Evolutionary conservation across 805 yeast species (phyloP).

Genomic region (Pichia californica): DNA sequence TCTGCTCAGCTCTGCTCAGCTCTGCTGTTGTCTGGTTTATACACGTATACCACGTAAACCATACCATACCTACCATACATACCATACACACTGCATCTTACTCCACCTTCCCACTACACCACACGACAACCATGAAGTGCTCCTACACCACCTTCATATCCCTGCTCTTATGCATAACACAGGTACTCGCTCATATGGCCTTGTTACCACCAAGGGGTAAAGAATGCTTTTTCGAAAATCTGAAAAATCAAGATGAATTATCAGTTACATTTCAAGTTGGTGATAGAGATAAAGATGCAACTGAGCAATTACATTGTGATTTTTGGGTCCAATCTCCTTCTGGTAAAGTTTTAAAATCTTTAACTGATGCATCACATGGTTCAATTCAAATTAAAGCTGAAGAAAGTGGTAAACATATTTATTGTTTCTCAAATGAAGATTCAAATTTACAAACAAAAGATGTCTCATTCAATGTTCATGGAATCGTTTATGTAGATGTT

Average conservation of each 20-base stretch:
- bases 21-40: no score
- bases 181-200: conserved; percentile 57
- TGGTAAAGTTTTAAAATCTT: conserved; percentile 44
- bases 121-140: no score
- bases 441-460: conserved; percentile 71
- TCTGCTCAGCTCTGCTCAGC: no score
- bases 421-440: conserved; percentile 89
- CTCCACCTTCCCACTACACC: no score
- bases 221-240: conserved; percentile 80
- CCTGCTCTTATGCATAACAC: conserved; percentile 7
- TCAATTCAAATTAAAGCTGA: conserved; percentile 64
- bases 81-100: no score
- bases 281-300: conserved; percentile 69
- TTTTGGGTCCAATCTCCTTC: conserved; percentile 44
- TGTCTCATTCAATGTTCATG: conserved; percentile 92
- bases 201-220: conserved; percentile 76
- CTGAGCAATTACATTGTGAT: conserved; percentile 60
- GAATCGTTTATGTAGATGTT: conserved; percentile 78
- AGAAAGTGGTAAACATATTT: conserved; percentile 66
- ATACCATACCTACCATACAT: no score
- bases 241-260: conserved; percentile 78
- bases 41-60: no score
- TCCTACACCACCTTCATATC: background rate
- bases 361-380: conserved; percentile 67
- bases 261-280: conserved; percentile 92